Percentiles rank a stretch among this genome's conserved stretches.
phyloP scores from a whole-genome alignment of 1,284 basidiomycete species.

The Ustilago vetiveriae region DNA sequence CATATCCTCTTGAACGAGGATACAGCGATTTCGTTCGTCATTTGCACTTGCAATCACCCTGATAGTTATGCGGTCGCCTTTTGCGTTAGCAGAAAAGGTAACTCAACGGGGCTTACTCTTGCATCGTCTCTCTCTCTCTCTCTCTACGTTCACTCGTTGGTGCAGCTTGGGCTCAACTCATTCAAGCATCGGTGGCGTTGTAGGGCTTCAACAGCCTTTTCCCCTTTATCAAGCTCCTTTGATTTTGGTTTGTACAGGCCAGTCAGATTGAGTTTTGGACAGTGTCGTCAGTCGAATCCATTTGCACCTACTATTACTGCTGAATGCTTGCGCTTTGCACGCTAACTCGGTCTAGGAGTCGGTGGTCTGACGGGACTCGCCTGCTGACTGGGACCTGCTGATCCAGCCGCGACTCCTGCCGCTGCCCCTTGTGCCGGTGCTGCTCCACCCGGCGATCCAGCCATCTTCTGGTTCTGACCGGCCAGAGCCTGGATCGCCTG shows the following conservation, averaged over 20 bases:
- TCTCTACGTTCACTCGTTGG: neutral
- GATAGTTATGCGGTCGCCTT: constrained; percentile 57
- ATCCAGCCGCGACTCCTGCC: no score
- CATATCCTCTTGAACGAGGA: no score
- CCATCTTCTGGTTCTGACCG: constrained; percentile 38
- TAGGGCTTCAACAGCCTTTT: constrained; percentile 45
- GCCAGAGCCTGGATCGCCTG: constrained; percentile 44
- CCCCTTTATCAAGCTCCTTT: constrained; percentile 2
- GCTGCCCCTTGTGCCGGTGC: no score
- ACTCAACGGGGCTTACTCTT: constrained; percentile 59
- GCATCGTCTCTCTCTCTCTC: constrained; percentile 47
- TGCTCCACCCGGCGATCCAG: neutral
- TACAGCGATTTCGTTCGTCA: constrained; percentile 45
- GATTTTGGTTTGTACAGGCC: neutral
- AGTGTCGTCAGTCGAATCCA: no score
- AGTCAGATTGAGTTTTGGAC: no score
- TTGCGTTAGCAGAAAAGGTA: constrained; percentile 13
- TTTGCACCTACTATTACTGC: no score
- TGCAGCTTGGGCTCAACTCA: no score
- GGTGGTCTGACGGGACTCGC: neutral
- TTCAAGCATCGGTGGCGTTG: no score
- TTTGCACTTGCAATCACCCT: no score
- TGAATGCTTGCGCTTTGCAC: neutral
- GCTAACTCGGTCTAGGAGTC: neutral
- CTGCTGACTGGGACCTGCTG: no score